phyloP scores from a whole-genome alignment of 2,329 filamentous ascomycete genomes.

The Ophiostoma sp. region DNA sequence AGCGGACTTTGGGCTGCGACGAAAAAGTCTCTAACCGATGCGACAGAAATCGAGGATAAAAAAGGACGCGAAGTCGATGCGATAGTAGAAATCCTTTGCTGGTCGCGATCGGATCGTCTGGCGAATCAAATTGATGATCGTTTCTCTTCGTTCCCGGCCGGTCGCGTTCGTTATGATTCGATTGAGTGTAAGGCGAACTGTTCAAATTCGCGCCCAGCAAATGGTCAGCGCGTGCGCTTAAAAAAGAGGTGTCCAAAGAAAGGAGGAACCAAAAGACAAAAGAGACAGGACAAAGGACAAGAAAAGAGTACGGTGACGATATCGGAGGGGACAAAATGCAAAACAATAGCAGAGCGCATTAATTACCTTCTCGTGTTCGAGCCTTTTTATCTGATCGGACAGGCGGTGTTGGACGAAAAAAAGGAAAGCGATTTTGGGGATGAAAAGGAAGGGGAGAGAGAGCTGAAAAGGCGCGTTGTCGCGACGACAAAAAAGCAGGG shows the following conservation, averaged over 20 bases:
- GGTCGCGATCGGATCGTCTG: background rate
- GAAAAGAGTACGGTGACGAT: background rate
- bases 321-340: background rate
- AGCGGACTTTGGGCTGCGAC: constrained; percentile 18
- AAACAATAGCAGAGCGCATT: constrained; percentile 18
- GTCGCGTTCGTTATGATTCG: background rate
- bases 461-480: constrained; percentile 22
- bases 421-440: background rate
- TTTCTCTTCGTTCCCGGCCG: background rate
- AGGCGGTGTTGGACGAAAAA: background rate
- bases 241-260: background rate
- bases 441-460: constrained; percentile 8
- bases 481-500: constrained; percentile 24
- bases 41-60: constrained; percentile 12
- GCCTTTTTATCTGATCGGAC: background rate
- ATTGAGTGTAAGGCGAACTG: background rate
- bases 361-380: constrained; percentile 7
- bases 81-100: background rate
- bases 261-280: background rate
- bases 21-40: background rate
- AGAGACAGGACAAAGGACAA: background rate
- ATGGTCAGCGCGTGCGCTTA: background rate
- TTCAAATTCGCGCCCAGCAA: background rate
- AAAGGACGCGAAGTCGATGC: background rate
- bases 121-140: background rate